Evolutionary conservation across 371 early-diverging fungal species (phyloP).

Genomic region (Mortierella sp.): DNA sequence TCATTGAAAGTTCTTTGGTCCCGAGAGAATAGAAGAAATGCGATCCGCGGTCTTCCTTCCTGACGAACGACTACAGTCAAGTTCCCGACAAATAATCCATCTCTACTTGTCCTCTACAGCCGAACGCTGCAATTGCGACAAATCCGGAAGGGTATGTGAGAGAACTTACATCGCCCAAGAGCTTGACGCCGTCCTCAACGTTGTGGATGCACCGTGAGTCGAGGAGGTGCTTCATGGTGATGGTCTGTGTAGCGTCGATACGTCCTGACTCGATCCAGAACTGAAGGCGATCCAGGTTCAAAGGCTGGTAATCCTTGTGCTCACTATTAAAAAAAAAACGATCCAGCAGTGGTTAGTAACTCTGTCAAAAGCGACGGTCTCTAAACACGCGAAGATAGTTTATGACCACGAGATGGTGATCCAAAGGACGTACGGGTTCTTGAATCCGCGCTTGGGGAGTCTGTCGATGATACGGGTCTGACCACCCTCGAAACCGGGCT

Average conservation of each 20-base stretch:
- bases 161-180: constrained; percentile 81
- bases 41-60: neutral
- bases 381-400: too few relatives aligned
- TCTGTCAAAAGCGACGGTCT: neutral
- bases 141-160: neutral
- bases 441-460: constrained; percentile 94
- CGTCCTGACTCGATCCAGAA: constrained; percentile 92
- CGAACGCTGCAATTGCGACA: too few relatives aligned
- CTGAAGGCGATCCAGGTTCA: constrained; percentile 92
- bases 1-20: neutral
- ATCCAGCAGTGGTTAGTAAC: neutral
- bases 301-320: constrained; percentile 76
- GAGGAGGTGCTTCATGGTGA: constrained; percentile 88
- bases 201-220: constrained; percentile 82
- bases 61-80: neutral
- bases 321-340: constrained; percentile 57
- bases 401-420: neutral
- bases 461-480: constrained; percentile 88
- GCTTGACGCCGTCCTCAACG: constrained; percentile 89
- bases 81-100: too few relatives aligned
- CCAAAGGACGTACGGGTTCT: constrained; percentile 70
- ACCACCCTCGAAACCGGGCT: constrained; percentile 95
- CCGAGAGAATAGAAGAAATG: neutral
- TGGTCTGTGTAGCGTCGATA: constrained; percentile 83
- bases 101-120: too few relatives aligned